Evolutionary conservation across 2,329 filamentous ascomycete species (phyloP), one percentile per base, ranked within the genome.

Genomic region (Fusarium verrucosum): DNA sequence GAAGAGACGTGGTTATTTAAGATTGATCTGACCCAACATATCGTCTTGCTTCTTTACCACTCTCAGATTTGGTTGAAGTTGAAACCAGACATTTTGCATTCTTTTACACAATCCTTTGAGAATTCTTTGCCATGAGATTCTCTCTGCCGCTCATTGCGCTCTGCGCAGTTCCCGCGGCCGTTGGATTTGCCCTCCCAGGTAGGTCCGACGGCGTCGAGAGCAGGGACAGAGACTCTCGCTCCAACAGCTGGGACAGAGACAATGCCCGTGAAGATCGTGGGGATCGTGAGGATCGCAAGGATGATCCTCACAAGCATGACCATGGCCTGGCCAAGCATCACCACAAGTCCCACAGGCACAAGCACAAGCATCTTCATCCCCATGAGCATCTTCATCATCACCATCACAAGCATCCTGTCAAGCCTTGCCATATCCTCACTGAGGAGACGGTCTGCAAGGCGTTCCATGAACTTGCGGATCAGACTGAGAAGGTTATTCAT

Each of bases 391-490:
- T 58, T 4, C 50, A 64, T 6, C 59, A 54, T 30, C 26, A 64
- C 17, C 43, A 68, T n/a, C 54, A 66, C 36, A 55, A 64, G 46
- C 50, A 68, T 17, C 58, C 55, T n/a, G 43, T 65, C 47, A 58
- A 56, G 40, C 58, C 58, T 36, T 66, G 63, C 35, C 43, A 47
- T 23, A 28, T 54, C 26, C 43, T 74, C 43, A 71, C 67, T 9
- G 67, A 72, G 26, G 43, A 59, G 16, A 37, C 45, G 14, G 40
- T 72, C 9, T 74, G 70, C 50, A 50, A 70, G 32, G 67, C 63
- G 42, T 67, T 75, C 40, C 41, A 68, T 47, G 10, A 44, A 28
- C 64, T 73, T 11, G 66, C 70, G 5, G 58, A 71, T 13, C 62
- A 68, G 58, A 56, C 65, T 3, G 71, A 73, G 41, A 50, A 61